Conservation (phyloP, 805 yeast species). For the Starmerella davenportii region DNA sequence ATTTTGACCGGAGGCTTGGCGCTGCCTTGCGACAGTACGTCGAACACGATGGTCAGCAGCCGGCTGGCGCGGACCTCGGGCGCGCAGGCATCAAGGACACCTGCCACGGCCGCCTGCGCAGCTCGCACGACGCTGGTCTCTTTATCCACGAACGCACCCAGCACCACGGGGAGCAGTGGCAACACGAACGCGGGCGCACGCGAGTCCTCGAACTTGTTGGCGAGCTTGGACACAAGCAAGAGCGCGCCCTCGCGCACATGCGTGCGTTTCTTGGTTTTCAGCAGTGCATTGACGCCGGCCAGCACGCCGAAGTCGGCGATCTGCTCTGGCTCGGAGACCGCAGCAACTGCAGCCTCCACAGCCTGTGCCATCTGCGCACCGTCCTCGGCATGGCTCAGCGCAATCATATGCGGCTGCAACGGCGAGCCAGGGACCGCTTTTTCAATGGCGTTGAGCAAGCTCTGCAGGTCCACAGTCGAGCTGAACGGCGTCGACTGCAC, state of each 20-base stretch:
- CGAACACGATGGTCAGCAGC: constrained; percentile 41
- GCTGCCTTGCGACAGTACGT: constrained; percentile 45
- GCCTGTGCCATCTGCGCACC: constrained; percentile 39
- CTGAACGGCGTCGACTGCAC: constrained; percentile 46
- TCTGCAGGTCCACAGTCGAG: constrained; percentile 29
- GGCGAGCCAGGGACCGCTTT: constrained; percentile 50
- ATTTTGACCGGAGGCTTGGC: constrained; percentile 89
- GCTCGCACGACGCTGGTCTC: constrained; percentile 73
- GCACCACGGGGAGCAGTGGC: constrained; percentile 42
- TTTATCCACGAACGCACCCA: constrained; percentile 68
- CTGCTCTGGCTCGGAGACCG: constrained; percentile 30
- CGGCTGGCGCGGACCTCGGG: constrained; percentile 61
- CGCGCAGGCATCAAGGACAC: constrained; percentile 53
- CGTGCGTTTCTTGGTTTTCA: constrained; percentile 57
- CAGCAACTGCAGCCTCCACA: constrained; percentile 35
- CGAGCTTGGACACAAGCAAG: constrained; percentile 39
- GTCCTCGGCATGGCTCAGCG: constrained; percentile 34
- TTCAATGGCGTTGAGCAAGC: constrained; percentile 49
- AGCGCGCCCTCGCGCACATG: constrained; percentile 62
- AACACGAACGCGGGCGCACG: constrained; percentile 63
- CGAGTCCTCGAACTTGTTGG: constrained; percentile 38
- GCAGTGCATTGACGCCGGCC: constrained; percentile 45
- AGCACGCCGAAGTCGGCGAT: constrained; percentile 48
- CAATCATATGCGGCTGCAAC: constrained; percentile 37
- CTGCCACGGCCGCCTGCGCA: constrained; percentile 61